Percentiles rank a stretch among this genome's conserved stretches.
Conservation (phyloP, 2,329 filamentous ascomycete genomes). For the Zymoseptoria pseudotritici region DNA sequence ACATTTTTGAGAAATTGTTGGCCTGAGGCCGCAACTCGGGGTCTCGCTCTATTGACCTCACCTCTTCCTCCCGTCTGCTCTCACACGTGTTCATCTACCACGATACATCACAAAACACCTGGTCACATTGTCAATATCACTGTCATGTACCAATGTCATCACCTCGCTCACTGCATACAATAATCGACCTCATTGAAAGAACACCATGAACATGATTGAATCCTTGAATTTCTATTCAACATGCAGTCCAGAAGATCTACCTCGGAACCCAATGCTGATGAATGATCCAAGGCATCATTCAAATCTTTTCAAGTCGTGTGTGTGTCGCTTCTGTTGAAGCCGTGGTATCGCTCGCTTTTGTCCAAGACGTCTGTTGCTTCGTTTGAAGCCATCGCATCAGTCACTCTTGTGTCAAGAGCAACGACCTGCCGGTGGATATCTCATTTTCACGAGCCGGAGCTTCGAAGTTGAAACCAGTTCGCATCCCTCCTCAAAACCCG, state of each 20-base stretch:
- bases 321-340: not conserved
- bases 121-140: not conserved
- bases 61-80: not conserved
- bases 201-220: not conserved
- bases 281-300: not conserved
- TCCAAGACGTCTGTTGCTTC: not conserved
- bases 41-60: not conserved
- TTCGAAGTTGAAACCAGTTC: not conserved
- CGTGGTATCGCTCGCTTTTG: not conserved
- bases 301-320: not conserved
- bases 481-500: not conserved
- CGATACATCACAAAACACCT: not conserved
- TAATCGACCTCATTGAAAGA: not conserved
- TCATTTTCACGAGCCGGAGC: not conserved
- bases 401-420: not conserved
- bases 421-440: not conserved
- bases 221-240: not conserved
- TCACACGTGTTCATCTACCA: not conserved
- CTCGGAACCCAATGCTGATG: not conserved
- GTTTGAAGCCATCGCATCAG: not conserved
- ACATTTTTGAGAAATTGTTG: not conserved
- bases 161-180: not conserved
- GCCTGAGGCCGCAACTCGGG: not conserved
- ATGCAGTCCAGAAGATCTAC: not conserved
- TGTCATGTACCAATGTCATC: not conserved